Evolutionary conservation across 768 basidiomycete genomes (phyloP), one percentile per base, ranked within the genome.

Genomic region (Collybiopsis confluens): DNA sequence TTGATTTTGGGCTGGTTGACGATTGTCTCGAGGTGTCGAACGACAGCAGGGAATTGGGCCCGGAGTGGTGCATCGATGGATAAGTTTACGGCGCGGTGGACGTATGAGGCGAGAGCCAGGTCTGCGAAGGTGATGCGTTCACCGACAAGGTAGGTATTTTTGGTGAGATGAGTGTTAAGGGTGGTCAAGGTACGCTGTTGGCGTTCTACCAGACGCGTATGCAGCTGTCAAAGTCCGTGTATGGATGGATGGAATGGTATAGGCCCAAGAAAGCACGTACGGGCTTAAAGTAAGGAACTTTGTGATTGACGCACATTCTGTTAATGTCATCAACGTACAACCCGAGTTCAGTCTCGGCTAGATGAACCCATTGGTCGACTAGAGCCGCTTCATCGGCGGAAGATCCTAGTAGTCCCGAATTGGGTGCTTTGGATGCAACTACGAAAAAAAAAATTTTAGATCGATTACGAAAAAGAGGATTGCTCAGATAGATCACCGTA

Each of bases 111-210:
- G 59, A 91, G 61, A 64, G 69, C 67, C 70, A 99, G 68, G 64
- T 99, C 97, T 58, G 94, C 97, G 44, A 96, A 79, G 57, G 93
- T 92, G 78, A 98, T 88, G 64, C 96, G 90, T 68, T 99, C 92
- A 59, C 86, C 87, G 52, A 93, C 93, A 63, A 98, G 81, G 81
- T 85, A 98, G 43, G 96, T 99, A 65, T 81, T 83, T 54, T 82
- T 77, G 45, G 76, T 66, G 62, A 99, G 83, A 74, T 90, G 80
- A 30, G 72, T 68, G 59, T 99, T 82, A 54, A 98, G 76, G 58
- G 82, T 83, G 37, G 72, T 72, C 46, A 97, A 76, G 18, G 81
- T 71, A 43, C 80, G 77, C 38, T 69, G 58, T 63, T 85, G 77
- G 33, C 76, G 78, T 44, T 88, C 85, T 15, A 71, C 60, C 54